A percentile compares a stretch with the other conserved stretches of the same genome.
Evolutionary conservation across 2,329 filamentous ascomycete species (phyloP).

Genomic region (Diaporthe destruens): DNA sequence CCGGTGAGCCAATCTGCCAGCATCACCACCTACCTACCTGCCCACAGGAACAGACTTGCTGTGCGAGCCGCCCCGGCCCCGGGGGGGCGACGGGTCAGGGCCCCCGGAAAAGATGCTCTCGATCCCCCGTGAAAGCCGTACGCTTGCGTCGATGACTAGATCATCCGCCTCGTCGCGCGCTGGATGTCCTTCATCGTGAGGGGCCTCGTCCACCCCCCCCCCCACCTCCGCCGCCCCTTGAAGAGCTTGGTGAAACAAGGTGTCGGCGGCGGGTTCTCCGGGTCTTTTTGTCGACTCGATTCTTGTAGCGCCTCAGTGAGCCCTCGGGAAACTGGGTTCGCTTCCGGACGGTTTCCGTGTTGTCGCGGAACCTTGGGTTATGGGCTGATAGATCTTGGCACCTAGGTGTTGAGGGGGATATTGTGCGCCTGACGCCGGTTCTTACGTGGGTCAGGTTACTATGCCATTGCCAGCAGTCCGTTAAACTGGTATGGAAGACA

Average conservation of each 20-base stretch:
- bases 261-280: constrained; percentile 44
- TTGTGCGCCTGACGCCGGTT: constrained; percentile 43
- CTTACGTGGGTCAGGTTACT: constrained; percentile 44
- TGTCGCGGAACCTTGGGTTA: constrained; percentile 33
- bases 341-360: constrained; percentile 8
- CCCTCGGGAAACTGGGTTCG: neutral
- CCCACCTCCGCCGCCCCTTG: no score
- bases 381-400: constrained; percentile 24
- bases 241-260: constrained; percentile 54
- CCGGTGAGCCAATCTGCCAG: constrained; percentile 46
- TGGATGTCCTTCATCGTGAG: constrained; percentile 50
- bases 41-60: constrained; percentile 41
- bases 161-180: constrained; percentile 50
- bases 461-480: constrained; percentile 42
- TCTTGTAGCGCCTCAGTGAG: constrained; percentile 21
- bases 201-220: constrained; percentile 47
- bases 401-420: constrained; percentile 50
- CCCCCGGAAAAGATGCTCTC: constrained; percentile 53
- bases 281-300: constrained; percentile 11
- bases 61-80: constrained; percentile 43
- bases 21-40: neutral
- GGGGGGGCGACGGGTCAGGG: constrained; percentile 50
- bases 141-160: constrained; percentile 57
- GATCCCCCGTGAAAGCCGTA: constrained; percentile 61
- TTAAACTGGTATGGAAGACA: no score